Evolutionary conservation across 1,139 yeast genomes (phyloP).

Genomic region (Hyphopichia fennica): DNA sequence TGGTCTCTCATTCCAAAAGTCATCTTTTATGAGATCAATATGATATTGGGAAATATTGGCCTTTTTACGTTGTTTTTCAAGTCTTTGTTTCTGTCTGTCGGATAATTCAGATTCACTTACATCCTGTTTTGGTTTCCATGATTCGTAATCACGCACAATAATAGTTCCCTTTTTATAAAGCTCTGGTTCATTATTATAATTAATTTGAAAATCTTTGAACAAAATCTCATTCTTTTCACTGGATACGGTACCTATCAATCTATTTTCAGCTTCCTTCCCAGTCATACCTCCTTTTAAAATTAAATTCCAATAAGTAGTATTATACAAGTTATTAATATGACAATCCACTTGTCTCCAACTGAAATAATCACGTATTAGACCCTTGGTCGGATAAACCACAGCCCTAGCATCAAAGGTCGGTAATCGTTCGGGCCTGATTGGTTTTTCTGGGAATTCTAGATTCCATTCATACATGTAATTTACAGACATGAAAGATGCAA

Average conservation of each 20-base stretch:
- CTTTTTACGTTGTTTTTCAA: constrained; percentile 48
- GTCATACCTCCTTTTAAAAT: constrained; percentile 69
- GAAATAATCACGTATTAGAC: constrained; percentile 72
- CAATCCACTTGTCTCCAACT: constrained; percentile 98
- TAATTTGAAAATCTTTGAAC: constrained; percentile 73
- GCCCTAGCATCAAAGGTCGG: constrained; percentile 95
- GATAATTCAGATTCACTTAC: constrained; percentile 20
- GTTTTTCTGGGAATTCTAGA: constrained; percentile 51
- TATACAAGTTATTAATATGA: constrained; percentile 90
- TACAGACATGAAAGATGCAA: constrained; percentile 81
- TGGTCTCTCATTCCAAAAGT: constrained; percentile 54
- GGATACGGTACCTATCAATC: constrained; percentile 71
- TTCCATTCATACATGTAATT: constrained; percentile 71
- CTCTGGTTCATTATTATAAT: constrained; percentile 88
- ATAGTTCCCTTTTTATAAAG: constrained; percentile 86
- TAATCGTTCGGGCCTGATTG: constrained; percentile 39
- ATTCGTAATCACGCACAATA: constrained; percentile 52
- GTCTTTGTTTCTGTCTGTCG: constrained; percentile 52
- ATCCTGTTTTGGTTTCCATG: constrained; percentile 10
- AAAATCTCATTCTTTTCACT: constrained; percentile 86
- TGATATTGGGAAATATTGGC: constrained; percentile 49
- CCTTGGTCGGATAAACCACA: constrained; percentile 72
- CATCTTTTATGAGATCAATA: constrained; percentile 56
- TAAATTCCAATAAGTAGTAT: constrained; percentile 89
- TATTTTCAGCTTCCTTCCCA: constrained; percentile 76